Evolutionary conservation across 75 land plant genomes (phyloP).

Genomic region (Chamaecyparis obtusa): DNA sequence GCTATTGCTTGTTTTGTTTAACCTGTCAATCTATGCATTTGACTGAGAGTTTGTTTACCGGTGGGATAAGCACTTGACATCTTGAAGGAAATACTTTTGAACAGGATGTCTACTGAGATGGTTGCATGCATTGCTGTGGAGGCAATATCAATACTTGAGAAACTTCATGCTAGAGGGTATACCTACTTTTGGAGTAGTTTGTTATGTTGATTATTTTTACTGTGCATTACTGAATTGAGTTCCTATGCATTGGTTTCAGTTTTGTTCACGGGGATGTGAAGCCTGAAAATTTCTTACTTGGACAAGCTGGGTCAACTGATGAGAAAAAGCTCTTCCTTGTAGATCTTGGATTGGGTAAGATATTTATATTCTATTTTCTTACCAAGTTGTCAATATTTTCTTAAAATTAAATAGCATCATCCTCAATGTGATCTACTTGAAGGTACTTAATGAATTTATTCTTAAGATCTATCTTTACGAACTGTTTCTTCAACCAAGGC

Average conservation of each 20-base stretch:
- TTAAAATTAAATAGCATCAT: background rate
- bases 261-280: conserved; percentile 99
- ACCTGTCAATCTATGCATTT: conserved; percentile 12
- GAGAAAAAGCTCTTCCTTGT: conserved; percentile 94
- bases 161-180: conserved; percentile 87
- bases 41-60: background rate
- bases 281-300: conserved; percentile 94
- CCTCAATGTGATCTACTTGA: background rate
- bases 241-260: conserved; percentile 25
- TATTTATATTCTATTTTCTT: background rate
- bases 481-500: background rate
- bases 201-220: background rate
- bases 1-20: conserved; percentile 17
- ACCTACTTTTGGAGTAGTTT: conserved; percentile 7
- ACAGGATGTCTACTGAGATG: conserved; percentile 92
- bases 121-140: conserved; percentile 97
- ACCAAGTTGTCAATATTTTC: background rate
- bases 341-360: conserved; percentile 92
- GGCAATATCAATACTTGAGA: conserved; percentile 90
- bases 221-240: background rate
- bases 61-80: background rate
- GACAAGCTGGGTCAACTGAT: conserved; percentile 82
- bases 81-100: background rate
- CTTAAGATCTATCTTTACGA: background rate
- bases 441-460: background rate